A percentile compares a stretch with the other conserved stretches of the same genome.
Evolutionary conservation across 2,329 filamentous ascomycete genomes (phyloP).

Genomic region (Macroventuria anomochaeta): DNA sequence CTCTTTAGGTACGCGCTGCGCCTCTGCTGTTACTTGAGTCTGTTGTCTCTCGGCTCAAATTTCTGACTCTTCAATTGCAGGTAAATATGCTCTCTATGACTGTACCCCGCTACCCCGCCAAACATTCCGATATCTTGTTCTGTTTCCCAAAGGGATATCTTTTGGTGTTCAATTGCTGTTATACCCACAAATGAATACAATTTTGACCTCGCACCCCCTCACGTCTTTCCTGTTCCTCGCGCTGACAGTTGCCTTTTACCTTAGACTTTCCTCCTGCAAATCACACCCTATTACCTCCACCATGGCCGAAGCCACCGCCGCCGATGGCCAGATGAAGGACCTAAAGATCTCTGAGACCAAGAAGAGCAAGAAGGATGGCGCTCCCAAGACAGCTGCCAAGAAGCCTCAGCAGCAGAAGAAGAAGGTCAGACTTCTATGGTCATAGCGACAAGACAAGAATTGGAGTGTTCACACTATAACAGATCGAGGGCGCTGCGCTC

Average conservation of each 20-base stretch:
- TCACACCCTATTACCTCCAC: constrained; percentile 5
- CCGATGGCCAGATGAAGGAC: constrained; percentile 56
- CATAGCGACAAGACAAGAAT: not conserved
- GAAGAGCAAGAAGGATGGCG: constrained; percentile 48
- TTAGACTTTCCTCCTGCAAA: constrained; percentile 1
- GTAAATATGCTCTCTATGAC: constrained; percentile 22
- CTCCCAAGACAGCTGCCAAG: constrained; percentile 40
- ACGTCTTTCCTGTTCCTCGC: not conserved
- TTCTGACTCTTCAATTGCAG: constrained; percentile 34
- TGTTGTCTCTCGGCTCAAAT: constrained; percentile 6
- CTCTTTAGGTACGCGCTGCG: constrained; percentile 15
- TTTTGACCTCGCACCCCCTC: not conserved
- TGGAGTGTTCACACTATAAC: constrained; percentile 24
- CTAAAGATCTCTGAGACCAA: constrained; percentile 49
- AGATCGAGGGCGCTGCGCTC: constrained; percentile 65
- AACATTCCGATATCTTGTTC: constrained; percentile 23
- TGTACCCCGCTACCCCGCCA: constrained; percentile 44
- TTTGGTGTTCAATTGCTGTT: constrained; percentile 13
- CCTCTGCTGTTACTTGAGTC: constrained; percentile 2
- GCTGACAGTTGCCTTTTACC: constrained; percentile 16
- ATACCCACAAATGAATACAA: constrained; percentile 9
- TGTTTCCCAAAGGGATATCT: constrained; percentile 18
- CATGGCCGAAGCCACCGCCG: constrained; percentile 46
- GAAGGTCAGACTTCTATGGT: constrained; percentile 29
- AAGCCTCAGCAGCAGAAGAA: constrained; percentile 60